phyloP scores from a whole-genome alignment of 1,284 basidiomycete species.

The Sanghuangporus baumii region DNA sequence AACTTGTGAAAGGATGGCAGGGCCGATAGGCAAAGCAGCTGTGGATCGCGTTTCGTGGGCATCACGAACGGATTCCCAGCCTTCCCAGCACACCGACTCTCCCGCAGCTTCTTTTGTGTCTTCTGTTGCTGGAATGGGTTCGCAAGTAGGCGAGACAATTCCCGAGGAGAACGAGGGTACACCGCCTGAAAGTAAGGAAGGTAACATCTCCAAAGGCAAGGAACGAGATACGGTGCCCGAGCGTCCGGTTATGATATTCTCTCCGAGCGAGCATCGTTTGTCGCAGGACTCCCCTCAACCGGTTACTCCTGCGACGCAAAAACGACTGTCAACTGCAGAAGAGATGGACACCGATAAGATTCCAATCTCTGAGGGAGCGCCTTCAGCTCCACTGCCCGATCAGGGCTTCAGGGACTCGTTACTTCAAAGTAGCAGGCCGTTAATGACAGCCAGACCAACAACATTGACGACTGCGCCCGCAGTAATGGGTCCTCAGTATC shows the following conservation, averaged over 20 bases:
- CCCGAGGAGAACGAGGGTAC: slow-evolving; percentile 20
- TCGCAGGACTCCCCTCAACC: slow-evolving; percentile 41
- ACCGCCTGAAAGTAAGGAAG: not conserved
- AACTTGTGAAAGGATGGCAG: slow-evolving; percentile 48
- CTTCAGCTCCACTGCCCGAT: not conserved
- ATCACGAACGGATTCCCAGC: slow-evolving; percentile 36
- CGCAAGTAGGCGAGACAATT: slow-evolving; percentile 20
- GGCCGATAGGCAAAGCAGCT: slow-evolving; percentile 43
- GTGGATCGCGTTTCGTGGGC: slow-evolving; percentile 58
- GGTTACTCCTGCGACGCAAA: slow-evolving; percentile 20
- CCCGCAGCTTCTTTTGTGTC: slow-evolving; percentile 26
- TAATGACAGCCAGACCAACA: not conserved
- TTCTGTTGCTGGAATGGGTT: slow-evolving; percentile 19
- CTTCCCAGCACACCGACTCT: slow-evolving; percentile 28
- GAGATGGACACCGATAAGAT: not conserved
- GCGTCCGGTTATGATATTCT: slow-evolving; percentile 26
- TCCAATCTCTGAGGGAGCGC: not conserved
- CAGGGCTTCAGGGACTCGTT: not conserved
- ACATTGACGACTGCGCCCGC: slow-evolving; percentile 43
- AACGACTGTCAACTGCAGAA: not conserved
- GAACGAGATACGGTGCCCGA: not conserved
- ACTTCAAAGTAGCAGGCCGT: not conserved
- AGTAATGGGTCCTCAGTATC: slow-evolving; percentile 37
- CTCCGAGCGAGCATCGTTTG: slow-evolving; percentile 34
- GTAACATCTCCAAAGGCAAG: not conserved